Conservation (phyloP, 129 eudicot genomes). For the sunflower (Helianthus annuus) region HanXRQr2.0-SUNRISE NC_035433.2:4890245-4890744, state of each 20-base stretch:
- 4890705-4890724: neutral
- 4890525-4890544: conserved; percentile 69
- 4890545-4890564: neutral
- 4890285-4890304: neutral
- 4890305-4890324: neutral
- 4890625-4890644: conserved; percentile 56
- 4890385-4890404: conserved; percentile 49
- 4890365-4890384: neutral
- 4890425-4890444: conserved; percentile 59
- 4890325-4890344: neutral
- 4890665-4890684: conserved; percentile 95
- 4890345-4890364: neutral
- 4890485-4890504: conserved; percentile 53
- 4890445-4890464: conserved; percentile 76
- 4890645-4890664: conserved; percentile 99
- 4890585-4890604: neutral
- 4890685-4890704: conserved; percentile 89
- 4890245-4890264: no score
- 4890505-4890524: conserved; percentile 39
- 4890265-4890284: no score
- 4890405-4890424: conserved; percentile 67
- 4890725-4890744: neutral
- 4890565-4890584: conserved; percentile 10
- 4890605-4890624: conserved; percentile 1
- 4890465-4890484: conserved; percentile 70